A percentile compares a stretch with the other conserved stretches of the same genome.
phyloP scores from a whole-genome alignment of 257 asterid species.

The Solanum appendiculatum region DNA sequence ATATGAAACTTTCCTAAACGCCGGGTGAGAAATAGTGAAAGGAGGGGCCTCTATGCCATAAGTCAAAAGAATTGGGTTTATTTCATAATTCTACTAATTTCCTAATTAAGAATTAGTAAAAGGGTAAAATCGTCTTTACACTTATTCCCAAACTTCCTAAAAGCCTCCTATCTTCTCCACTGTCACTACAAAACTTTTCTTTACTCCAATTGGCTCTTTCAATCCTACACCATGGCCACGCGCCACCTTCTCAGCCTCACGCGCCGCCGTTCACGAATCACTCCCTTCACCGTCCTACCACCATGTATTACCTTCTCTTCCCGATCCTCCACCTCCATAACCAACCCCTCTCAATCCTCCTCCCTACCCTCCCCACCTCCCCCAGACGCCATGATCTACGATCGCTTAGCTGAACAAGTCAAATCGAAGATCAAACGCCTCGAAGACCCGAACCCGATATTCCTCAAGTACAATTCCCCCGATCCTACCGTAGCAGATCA shows the following conservation, averaged over 20 bases:
- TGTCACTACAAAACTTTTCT: not conserved
- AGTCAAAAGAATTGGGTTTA: not conserved
- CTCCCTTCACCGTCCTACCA: not conserved
- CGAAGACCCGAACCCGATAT: conserved; percentile 58
- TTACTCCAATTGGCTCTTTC: not conserved
- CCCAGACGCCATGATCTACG: conserved; percentile 74
- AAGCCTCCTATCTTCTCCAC: not conserved
- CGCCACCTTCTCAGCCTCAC: conserved; percentile 61
- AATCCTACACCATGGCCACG: conserved; percentile 25
- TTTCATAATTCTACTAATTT: not conserved
- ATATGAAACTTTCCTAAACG: no score
- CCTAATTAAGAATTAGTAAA: not conserved
- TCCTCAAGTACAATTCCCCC: conserved; percentile 63
- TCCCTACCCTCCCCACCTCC: conserved; percentile 53
- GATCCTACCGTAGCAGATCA: conserved; percentile 46
- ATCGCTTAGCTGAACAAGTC: conserved; percentile 63
- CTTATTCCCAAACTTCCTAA: not conserved
- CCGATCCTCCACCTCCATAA: conserved; percentile 38
- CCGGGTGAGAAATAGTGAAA: not conserved
- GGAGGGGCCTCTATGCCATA: not conserved
- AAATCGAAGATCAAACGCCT: conserved; percentile 50
- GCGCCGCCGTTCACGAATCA: conserved; percentile 40
- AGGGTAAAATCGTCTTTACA: not conserved
- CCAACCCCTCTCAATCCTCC: conserved; percentile 13
- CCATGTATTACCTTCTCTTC: conserved; percentile 15